phyloP scores from a whole-genome alignment of 306 rosid species.

The Hylodesmum podocarpum region DNA sequence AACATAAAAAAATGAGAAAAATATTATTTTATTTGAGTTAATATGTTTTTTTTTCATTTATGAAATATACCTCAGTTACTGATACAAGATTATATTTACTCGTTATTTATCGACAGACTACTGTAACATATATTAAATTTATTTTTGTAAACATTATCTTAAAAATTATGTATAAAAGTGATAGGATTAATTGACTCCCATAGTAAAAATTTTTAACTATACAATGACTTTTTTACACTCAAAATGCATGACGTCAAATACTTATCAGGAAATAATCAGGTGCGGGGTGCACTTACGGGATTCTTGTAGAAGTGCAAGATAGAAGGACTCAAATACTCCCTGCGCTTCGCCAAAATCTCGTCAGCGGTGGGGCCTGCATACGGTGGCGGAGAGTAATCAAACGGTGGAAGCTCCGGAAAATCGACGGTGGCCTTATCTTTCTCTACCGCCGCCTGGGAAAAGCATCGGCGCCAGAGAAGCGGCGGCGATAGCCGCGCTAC shows the following conservation, averaged over 20 bases:
- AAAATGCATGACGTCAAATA: not conserved
- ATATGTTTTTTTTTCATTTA: too few species aligned
- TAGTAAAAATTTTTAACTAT: too few species aligned
- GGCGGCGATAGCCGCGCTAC: conserved; percentile 5
- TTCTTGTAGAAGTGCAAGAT: conserved; percentile 51
- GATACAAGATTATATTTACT: too few species aligned
- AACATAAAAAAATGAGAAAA: too few species aligned
- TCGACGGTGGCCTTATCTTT: conserved; percentile 22
- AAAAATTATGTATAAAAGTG: too few species aligned
- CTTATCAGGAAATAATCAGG: not conserved
- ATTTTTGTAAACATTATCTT: too few species aligned
- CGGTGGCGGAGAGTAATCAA: conserved; percentile 73
- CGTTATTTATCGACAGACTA: too few species aligned
- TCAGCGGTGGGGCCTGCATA: conserved; percentile 64
- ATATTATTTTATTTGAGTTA: too few species aligned
- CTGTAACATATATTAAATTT: too few species aligned
- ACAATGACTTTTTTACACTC: too few species aligned
- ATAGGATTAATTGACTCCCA: too few species aligned
- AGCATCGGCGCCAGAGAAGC: conserved; percentile 30
- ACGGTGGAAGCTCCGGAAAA: conserved; percentile 53
- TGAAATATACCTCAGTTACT: too few species aligned
- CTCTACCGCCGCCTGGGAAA: conserved; percentile 42
- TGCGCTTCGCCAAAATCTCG: conserved; percentile 77
- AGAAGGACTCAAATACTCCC: conserved; percentile 69
- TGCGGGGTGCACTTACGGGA: conserved; percentile 53